Evolutionary conservation across 345 rosid species (phyloP).

Genomic region (Camelina laxa): DNA sequence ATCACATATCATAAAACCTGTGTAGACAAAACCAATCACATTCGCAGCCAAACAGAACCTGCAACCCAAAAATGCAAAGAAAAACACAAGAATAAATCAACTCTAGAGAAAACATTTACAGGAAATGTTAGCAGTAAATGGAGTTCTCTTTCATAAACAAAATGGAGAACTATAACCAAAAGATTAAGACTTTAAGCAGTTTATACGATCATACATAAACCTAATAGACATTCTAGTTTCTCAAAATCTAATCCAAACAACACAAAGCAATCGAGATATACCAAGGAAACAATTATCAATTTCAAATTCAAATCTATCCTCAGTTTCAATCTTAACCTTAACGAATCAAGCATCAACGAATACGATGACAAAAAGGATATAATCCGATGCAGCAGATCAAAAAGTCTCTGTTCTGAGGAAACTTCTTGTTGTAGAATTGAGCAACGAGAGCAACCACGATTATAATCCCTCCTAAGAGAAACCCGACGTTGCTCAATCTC

Average conservation of each 20-base stretch:
- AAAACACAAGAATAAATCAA: no score
- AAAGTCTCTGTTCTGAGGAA: slow-evolving; percentile 77
- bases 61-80: no score
- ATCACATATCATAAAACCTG: slow-evolving; percentile 67
- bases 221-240: background rate
- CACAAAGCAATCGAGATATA: background rate
- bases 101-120: no score
- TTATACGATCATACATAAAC: background rate
- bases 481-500: slow-evolving; percentile 70
- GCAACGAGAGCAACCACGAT: slow-evolving; percentile 80
- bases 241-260: background rate
- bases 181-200: background rate
- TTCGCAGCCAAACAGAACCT: no score
- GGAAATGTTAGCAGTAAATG: no score
- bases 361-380: slow-evolving; percentile 67
- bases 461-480: slow-evolving; percentile 64
- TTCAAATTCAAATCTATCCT: background rate
- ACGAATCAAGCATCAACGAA: background rate
- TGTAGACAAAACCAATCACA: no score
- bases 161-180: no score
- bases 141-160: no score
- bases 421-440: slow-evolving; percentile 96
- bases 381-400: slow-evolving; percentile 78
- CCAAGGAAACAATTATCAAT: background rate
- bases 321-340: background rate